phyloP scores from a whole-genome alignment of 371 early-diverging fungal species.

The Rhizopus microsporus region DNA sequence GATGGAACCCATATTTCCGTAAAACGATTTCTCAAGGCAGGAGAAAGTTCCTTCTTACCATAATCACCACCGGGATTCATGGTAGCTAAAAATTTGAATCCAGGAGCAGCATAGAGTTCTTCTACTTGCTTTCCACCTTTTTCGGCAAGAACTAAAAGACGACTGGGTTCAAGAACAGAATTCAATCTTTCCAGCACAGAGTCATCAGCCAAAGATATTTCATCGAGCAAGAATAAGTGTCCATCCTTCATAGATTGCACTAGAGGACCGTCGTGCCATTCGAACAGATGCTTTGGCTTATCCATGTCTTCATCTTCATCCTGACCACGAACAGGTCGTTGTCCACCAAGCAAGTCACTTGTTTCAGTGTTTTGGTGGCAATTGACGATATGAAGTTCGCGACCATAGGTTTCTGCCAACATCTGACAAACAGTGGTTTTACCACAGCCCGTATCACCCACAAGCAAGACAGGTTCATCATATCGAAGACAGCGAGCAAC shows the following conservation, averaged over 20 bases:
- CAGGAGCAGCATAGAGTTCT: slow-evolving; percentile 68
- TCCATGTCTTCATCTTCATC: slow-evolving; percentile 31
- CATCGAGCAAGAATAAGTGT: slow-evolving; percentile 97
- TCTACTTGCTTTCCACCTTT: slow-evolving; percentile 78
- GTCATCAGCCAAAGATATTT: slow-evolving; percentile 99
- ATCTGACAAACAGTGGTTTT: slow-evolving; percentile 99
- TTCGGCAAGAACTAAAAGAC: slow-evolving; percentile 93
- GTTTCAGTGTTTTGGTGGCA: slow-evolving; percentile 99
- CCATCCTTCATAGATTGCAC: slow-evolving; percentile 94
- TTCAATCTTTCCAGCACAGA: slow-evolving; percentile 99
- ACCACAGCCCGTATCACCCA: slow-evolving; percentile 99
- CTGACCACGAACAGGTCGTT: slow-evolving; percentile 88
- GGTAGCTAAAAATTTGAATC: slow-evolving; percentile 98
- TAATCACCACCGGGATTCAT: slow-evolving; percentile 99
- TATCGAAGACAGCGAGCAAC: slow-evolving; percentile 81
- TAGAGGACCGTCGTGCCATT: slow-evolving; percentile 97
- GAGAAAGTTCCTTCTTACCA: slow-evolving; percentile 99
- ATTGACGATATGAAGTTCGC: slow-evolving; percentile 87
- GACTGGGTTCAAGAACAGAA: slow-evolving; percentile 93
- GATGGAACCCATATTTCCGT: slow-evolving; percentile 98
- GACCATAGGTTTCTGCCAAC: slow-evolving; percentile 68
- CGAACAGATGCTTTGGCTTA: slow-evolving; percentile 68
- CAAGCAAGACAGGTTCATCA: slow-evolving; percentile 96
- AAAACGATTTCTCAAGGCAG: slow-evolving; percentile 98
- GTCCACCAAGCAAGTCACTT: slow-evolving; percentile 97